Evolutionary conservation across 371 early-diverging fungal genomes (phyloP).

Genomic region (Cokeromyces recurvatus): DNA sequence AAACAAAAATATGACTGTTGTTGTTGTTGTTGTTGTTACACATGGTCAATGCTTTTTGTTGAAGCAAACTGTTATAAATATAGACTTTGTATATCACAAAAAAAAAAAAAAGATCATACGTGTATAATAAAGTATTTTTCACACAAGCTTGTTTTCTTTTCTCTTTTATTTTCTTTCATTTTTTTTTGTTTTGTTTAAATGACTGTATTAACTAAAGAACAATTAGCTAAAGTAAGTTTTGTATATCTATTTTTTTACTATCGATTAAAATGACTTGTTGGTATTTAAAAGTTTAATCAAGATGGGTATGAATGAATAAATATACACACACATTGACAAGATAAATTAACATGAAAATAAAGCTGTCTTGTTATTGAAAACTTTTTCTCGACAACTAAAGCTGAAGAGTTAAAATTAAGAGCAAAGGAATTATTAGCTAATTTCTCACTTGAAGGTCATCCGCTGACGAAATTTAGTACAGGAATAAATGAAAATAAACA

Average conservation of each 20-base stretch:
- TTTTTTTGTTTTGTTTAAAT: not conserved
- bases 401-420: conserved; percentile 42
- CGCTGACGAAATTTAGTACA: conserved; percentile 78
- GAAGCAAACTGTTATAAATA: too few relatives aligned
- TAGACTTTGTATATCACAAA: too few relatives aligned
- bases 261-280: not conserved
- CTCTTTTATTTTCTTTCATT: not conserved
- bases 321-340: too few relatives aligned
- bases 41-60: too few relatives aligned
- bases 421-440: conserved; percentile 59
- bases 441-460: conserved; percentile 72
- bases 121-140: too few relatives aligned
- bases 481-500: conserved; percentile 58
- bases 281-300: conserved; percentile 20
- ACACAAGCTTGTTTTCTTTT: too few relatives aligned
- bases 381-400: conserved; percentile 58
- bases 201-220: conserved; percentile 8
- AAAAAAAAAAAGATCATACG: too few relatives aligned
- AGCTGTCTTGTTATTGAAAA: conserved; percentile 69
- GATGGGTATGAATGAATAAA: conserved; percentile 18
- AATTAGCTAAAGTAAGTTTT: conserved; percentile 4
- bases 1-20: too few relatives aligned
- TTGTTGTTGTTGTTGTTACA: too few relatives aligned
- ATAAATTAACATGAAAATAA: too few relatives aligned
- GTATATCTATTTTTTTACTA: not conserved